Conservation (phyloP, 768 basidiomycete genomes). For the Piloderma croceum region DNA sequence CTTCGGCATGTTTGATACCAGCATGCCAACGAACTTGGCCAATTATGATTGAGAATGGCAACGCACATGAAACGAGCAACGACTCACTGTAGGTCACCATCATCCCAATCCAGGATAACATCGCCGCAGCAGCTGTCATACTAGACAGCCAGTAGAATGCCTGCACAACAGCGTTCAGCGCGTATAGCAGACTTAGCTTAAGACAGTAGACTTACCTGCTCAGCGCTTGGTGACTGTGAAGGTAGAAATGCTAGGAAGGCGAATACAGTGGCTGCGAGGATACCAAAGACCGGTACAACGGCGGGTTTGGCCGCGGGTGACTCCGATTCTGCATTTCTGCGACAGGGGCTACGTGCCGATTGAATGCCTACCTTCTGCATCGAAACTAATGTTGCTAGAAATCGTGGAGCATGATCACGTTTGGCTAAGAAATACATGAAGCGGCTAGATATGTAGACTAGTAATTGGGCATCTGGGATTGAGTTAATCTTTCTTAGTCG, state of each 20-base stretch:
- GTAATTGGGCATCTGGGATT: too few relatives aligned
- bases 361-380: too few relatives aligned
- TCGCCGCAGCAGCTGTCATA: conserved; percentile 2
- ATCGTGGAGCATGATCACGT: conserved; percentile 29
- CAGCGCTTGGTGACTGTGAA: background rate
- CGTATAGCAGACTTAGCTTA: background rate
- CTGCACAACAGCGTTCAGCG: background rate
- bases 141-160: conserved; percentile 5
- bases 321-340: too few relatives aligned
- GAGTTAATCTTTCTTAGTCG: background rate
- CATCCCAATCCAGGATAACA: conserved; percentile 5
- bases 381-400: too few relatives aligned
- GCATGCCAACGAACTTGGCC: too few relatives aligned
- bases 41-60: too few relatives aligned
- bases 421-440: conserved; percentile 28
- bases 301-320: too few relatives aligned
- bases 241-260: background rate
- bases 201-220: background rate
- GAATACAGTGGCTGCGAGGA: background rate
- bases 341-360: too few relatives aligned
- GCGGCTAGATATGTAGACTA: conserved; percentile 3
- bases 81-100: conserved; percentile 8
- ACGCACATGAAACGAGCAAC: too few relatives aligned
- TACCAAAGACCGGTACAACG: background rate
- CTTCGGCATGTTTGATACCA: too few relatives aligned